Evolutionary conservation across 768 basidiomycete species (phyloP), one percentile per base, ranked within the genome.

Genomic region (Lactarius trivialis): DNA sequence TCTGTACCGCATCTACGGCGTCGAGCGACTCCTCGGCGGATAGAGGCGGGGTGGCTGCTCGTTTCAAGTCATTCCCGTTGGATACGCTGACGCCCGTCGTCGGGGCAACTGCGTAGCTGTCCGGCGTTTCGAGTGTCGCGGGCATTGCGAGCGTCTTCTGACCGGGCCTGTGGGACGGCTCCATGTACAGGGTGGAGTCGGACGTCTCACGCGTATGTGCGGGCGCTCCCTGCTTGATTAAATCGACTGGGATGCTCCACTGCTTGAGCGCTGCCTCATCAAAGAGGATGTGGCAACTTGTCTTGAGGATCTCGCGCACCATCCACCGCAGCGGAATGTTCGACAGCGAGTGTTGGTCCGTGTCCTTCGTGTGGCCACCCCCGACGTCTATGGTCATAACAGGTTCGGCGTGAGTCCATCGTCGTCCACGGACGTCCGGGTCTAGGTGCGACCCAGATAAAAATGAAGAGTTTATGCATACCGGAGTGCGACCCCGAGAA

Each of bases 1-100:
- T 81, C 68, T 82, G 73, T 21, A 82, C 45, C 19, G 76, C 78
- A 57, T 77, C 73, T 9, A 37, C 12, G n/a, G 19, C 39, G 6
- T 67, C 64, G 33, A 49, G 55, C 12, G 15, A 14, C n/a, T 37
- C n/a, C 28, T 55, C 52, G 17, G 32, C 7, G 0, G 33, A 28
- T 14, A 12, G 24, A 43, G 33, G 17, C 5, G 28, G 54, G 11
- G 12, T 12, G 3, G 6, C 4, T 2, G 24, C 19, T 17, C n/a
- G 21, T 7, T 30, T 45, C 59, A 17, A 7, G 33, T 28, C 41
- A 8, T 50, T 19, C 17, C 43, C n/a, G 19, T 11, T 7, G 28
- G 19, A 30, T 12, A 30, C 28, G 24, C 24, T n/a, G 4, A 24
- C 24, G 6, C 11, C 6, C 17, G 26, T 30, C 24, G 7, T 2